Evolutionary conservation across 2,329 filamentous ascomycete genomes (phyloP).

Genomic region (Zymoseptoria passerinii): DNA sequence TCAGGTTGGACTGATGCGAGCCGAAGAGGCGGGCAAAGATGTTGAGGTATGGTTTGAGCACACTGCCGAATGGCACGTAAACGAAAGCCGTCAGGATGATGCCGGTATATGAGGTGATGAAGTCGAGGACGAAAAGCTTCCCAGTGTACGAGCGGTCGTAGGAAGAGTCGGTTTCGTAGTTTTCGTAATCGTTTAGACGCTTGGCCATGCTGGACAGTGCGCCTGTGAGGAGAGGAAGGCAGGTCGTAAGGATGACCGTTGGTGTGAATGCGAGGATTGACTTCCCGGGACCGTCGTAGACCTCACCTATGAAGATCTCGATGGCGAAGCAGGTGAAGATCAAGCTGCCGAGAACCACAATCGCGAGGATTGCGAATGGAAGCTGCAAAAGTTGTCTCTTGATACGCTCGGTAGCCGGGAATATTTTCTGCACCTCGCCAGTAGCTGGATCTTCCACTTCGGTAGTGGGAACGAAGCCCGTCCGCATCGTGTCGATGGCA

Average conservation of each 20-base stretch:
- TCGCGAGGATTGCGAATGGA: constrained; percentile 71
- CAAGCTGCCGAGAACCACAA: constrained; percentile 64
- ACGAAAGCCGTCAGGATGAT: constrained; percentile 90
- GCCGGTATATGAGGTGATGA: constrained; percentile 89
- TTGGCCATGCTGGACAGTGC: constrained; percentile 70
- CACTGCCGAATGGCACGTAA: constrained; percentile 81
- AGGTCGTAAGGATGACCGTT: constrained; percentile 73
- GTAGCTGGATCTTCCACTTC: constrained; percentile 72
- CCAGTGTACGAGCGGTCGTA: constrained; percentile 78
- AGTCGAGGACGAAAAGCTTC: constrained; percentile 93
- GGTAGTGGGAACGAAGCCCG: constrained; percentile 71
- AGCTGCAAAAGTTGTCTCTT: constrained; percentile 70
- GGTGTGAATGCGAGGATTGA: constrained; percentile 78
- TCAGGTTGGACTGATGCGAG: constrained; percentile 63
- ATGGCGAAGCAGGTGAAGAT: constrained; percentile 84
- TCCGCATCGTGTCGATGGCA: constrained; percentile 66
- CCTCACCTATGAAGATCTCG: constrained; percentile 91
- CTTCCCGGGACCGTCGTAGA: constrained; percentile 86
- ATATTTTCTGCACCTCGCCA: constrained; percentile 67
- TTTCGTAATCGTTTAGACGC: constrained; percentile 72
- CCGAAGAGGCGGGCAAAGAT: constrained; percentile 69
- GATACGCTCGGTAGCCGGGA: constrained; percentile 66
- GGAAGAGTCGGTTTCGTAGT: constrained; percentile 80
- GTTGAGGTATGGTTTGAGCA: constrained; percentile 78
- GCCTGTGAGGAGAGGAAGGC: constrained; percentile 69